Evolutionary conservation across 345 rosid species (phyloP), one percentile per base, ranked within the genome.

Genomic region (Gossypium longicalyx): DNA sequence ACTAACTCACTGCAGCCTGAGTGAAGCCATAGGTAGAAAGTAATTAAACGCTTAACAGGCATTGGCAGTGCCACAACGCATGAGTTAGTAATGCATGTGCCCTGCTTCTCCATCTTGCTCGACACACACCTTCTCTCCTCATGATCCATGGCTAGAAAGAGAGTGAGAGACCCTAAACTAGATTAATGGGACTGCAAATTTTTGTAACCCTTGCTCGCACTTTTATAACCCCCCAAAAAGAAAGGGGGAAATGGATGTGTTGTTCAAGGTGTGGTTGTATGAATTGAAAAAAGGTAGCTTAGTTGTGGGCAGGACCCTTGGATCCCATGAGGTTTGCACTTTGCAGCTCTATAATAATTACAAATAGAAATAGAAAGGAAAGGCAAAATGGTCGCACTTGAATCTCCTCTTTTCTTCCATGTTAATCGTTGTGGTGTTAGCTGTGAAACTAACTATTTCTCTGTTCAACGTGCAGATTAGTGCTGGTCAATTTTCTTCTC

Each of bases 101-200:
- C 98, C 98, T 94, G 97, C 98, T 90, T 94, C 98, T 94, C 98
- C 98, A 94, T 94, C 98, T 82, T 84, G 97, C 89, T 87, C 98
- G 65, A 73, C 90, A 67, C 80, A 70, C 87, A 82, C 93, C 89
- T 74, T 80, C 66, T 62, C 22, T 44, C n/a, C 49, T 41, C 49
- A 41, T 41, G 41, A 34, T 34, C 41, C 41, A 34, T 34, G 41
- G 12, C 2, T 9, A 7, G 74, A 17, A 54, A 58, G 75, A 56
- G 77, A 65, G 79, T 38, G 49, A 64, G 70, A 61, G 72, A 56
- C 22, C 9, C 57, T 63, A 45, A 59, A 74, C 2, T 16, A 16
- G 9, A 52, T 17, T 52, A 22, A 60, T 52, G 63, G 66, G 59
- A 71, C 76, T 78, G 82, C 75, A 62, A 73, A 63, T 83, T 58